Evolutionary conservation across 306 rosid genomes (phyloP).

Genomic region (Pachyrhizus erosus): DNA sequence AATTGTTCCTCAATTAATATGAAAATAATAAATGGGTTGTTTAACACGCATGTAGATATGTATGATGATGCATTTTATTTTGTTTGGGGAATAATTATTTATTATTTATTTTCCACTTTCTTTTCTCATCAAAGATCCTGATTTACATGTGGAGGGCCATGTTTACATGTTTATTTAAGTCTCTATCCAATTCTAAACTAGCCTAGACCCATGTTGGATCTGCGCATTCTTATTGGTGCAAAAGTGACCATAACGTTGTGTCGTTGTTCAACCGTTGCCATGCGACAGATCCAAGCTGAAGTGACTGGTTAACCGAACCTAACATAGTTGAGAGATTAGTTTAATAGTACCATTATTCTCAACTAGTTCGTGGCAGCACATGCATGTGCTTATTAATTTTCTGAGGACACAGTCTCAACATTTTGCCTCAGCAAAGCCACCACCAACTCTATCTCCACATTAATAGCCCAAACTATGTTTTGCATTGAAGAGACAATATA

Average conservation of each 20-base stretch:
- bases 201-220: conserved; percentile 13
- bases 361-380: conserved; percentile 45
- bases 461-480: conserved; percentile 42
- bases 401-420: conserved; percentile 36
- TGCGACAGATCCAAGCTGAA: conserved; percentile 43
- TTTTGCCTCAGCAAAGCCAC: conserved; percentile 42
- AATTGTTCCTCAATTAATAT: not conserved
- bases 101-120: not conserved
- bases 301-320: conserved; percentile 31
- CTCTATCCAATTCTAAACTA: not conserved
- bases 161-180: not conserved
- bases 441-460: conserved; percentile 49
- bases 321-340: conserved; percentile 38
- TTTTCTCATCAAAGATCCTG: not conserved
- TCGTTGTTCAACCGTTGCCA: not conserved
- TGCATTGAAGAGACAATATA: conserved; percentile 16
- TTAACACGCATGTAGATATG: not conserved
- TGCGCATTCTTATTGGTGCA: not conserved
- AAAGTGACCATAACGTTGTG: conserved; percentile 3
- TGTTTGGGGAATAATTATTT: not conserved
- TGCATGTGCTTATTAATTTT: conserved; percentile 53
- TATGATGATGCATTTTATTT: too few relatives aligned
- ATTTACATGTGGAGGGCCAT: conserved; percentile 3
- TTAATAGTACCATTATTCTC: conserved; percentile 49
- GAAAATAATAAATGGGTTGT: not conserved